These are phyloP conservation scores for Candida nanaspora DNA, from an alignment of 805 yeast species.

Conservation along the genomic window DNA sequence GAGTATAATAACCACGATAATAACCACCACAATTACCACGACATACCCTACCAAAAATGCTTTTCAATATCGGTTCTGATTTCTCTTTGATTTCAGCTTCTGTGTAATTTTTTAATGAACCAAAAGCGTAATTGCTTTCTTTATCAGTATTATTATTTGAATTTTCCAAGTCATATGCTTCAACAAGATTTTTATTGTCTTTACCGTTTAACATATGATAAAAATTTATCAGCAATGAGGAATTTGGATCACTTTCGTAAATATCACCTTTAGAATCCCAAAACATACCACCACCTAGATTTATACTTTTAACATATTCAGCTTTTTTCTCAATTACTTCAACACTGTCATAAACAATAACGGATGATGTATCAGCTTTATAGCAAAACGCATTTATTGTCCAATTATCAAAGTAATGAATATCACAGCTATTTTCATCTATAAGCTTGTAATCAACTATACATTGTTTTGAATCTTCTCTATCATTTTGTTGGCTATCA, in stretches of 20 bases:
- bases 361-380: conserved; percentile 25
- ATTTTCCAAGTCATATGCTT: neutral
- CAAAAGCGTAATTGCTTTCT: too few relatives aligned
- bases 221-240: conserved; percentile 41
- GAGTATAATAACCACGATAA: too few relatives aligned
- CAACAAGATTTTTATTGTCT: neutral
- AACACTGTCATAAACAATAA: conserved; percentile 63
- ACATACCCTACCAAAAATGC: too few relatives aligned
- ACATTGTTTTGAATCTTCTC: conserved; percentile 13
- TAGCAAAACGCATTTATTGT: conserved; percentile 51
- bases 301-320: conserved; percentile 36
- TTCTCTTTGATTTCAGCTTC: too few relatives aligned
- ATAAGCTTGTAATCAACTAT: conserved; percentile 11
- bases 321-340: conserved; percentile 52
- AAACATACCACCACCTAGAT: conserved; percentile 83
- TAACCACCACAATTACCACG: too few relatives aligned
- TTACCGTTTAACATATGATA: conserved; percentile 30
- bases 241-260: conserved; percentile 12
- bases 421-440: neutral
- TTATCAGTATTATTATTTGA: neutral
- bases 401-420: conserved; percentile 44
- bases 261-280: conserved; percentile 90
- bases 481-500: conserved; percentile 1
- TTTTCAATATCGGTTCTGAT: too few relatives aligned
- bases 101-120: too few relatives aligned